Base-by-base conservation (phyloP, 257 asterid species). In the Nicotiana tomentosiformis region DNA sequence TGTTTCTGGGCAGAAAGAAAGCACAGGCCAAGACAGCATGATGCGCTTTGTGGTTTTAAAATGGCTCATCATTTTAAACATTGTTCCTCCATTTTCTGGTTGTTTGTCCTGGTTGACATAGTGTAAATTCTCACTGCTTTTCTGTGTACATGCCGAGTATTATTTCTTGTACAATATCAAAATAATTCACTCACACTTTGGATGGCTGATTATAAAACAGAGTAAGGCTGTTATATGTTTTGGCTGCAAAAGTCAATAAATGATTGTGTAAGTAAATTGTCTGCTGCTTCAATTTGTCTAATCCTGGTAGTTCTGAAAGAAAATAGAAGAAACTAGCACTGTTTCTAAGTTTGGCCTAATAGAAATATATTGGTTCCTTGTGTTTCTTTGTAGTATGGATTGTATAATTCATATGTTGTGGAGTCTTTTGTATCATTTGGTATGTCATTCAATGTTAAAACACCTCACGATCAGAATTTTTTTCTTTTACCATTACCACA, bases 1-100 rank as follows among this genome's bases (percentile, higher is more conserved):
- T 88, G 94, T 89, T 91, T 86, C 68, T 90, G 82, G 88, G 84
- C 4, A 88, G 84, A 80, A 90, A 77, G 88, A 91, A 87, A 82
- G 7, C 86, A 15, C 23, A 80, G 58, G 23, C 90, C 43, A 89
- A 88, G 87, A 56, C 84, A 68, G 81, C 88, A 33, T 87, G 77
- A 81, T 66, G 66, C 17, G 77, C 82, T 58, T 57, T 65, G 62
- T 79, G 82, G 65, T 56, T 58, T 72, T 46, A 78, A 30, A 60
- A 56, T 16, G 8, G 37, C 76, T 30, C 10, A 16, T 57, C 82
- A 60, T 43, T 18, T 51, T 67, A 51, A 55, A 51, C 46, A 64
- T 51, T 77, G 62, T 10, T 67, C 77, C 83, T 82, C 6, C 37
- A 10, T 55, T 80, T 65, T 43, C 46, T 53, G 62, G 66, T 62